A percentile compares a stretch with the other conserved stretches of the same genome.
These are phyloP conservation scores for Brettanomyces naardenensis DNA, from an alignment of 805 yeast species.

Conservation along the genomic window DNA sequence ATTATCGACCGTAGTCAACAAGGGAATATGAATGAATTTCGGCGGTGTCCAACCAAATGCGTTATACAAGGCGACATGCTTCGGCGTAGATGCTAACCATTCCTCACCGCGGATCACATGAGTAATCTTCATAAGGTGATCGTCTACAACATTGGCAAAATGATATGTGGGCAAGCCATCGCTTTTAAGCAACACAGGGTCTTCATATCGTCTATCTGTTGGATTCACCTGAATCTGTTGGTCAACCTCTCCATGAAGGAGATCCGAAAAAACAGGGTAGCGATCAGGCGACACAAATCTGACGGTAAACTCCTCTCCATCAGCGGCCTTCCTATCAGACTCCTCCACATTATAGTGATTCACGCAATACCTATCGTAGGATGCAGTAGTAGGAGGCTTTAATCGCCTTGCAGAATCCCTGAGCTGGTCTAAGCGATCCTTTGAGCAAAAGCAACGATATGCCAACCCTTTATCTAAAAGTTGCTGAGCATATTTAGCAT, in stretches of 20 bases:
- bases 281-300: slow-evolving; percentile 69
- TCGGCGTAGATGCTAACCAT: slow-evolving; percentile 95
- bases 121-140: slow-evolving; percentile 84
- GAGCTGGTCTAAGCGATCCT: slow-evolving; percentile 61
- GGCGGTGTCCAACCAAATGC: slow-evolving; percentile 89
- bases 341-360: slow-evolving; percentile 34
- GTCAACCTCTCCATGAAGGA: slow-evolving; percentile 69
- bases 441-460: slow-evolving; percentile 80
- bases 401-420: slow-evolving; percentile 66
- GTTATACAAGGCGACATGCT: slow-evolving; percentile 77
- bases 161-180: slow-evolving; percentile 96
- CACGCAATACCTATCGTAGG: slow-evolving; percentile 81
- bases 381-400: slow-evolving; percentile 84
- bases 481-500: slow-evolving; percentile 46
- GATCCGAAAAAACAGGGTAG: slow-evolving; percentile 63
- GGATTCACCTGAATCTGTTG: slow-evolving; percentile 74
- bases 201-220: slow-evolving; percentile 74
- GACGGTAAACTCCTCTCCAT: slow-evolving; percentile 42
- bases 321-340: slow-evolving; percentile 27
- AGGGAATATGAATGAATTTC: slow-evolving; percentile 78
- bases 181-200: slow-evolving; percentile 82
- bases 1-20: slow-evolving; percentile 63
- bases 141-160: slow-evolving; percentile 93
- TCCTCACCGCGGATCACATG: slow-evolving; percentile 97
- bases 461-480: slow-evolving; percentile 65